phyloP scores from a whole-genome alignment of 2,329 filamentous ascomycete species.

The Calonectria naviculata region DNA sequence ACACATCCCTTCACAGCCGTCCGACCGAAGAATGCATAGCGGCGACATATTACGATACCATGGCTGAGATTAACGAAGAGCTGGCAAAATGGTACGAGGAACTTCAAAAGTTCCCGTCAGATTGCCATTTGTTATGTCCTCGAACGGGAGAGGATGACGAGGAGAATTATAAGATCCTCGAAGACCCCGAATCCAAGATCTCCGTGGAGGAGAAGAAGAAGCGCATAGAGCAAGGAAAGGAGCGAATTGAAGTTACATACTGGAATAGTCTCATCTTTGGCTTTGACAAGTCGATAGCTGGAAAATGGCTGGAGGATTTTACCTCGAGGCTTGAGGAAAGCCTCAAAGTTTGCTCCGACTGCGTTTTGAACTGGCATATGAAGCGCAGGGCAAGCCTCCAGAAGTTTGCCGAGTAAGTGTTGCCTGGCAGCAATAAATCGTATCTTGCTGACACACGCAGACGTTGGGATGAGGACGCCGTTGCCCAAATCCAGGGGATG shows the following conservation, averaged over 20 bases:
- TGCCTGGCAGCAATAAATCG: neutral
- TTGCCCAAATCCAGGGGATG: constrained; percentile 64
- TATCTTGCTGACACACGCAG: constrained; percentile 42
- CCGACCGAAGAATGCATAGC: constrained; percentile 34
- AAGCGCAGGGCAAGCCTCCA: constrained; percentile 72
- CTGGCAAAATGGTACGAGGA: constrained; percentile 57
- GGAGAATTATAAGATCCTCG: constrained; percentile 65
- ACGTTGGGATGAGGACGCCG: constrained; percentile 61
- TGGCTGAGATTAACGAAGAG: constrained; percentile 53
- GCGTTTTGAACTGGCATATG: constrained; percentile 80
- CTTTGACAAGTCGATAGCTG: constrained; percentile 69
- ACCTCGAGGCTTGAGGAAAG: constrained; percentile 65
- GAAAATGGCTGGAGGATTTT: constrained; percentile 70
- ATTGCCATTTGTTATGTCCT: constrained; percentile 76
- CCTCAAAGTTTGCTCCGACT: constrained; percentile 74
- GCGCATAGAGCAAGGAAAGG: constrained; percentile 65
- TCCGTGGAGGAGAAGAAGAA: constrained; percentile 61
- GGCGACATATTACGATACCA: constrained; percentile 37
- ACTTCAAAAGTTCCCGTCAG: constrained; percentile 54
- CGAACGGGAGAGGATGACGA: constrained; percentile 70
- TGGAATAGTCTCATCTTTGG: constrained; percentile 77
- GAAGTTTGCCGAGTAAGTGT: constrained; percentile 67
- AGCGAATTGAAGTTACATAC: constrained; percentile 71
- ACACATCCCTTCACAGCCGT: constrained; percentile 13
- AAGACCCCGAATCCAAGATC: constrained; percentile 63